Percentiles rank a stretch among this genome's conserved stretches.
Evolutionary conservation across 2,329 filamentous ascomycete genomes (phyloP).

Genomic region (Annulohypoxylon truncatum): DNA sequence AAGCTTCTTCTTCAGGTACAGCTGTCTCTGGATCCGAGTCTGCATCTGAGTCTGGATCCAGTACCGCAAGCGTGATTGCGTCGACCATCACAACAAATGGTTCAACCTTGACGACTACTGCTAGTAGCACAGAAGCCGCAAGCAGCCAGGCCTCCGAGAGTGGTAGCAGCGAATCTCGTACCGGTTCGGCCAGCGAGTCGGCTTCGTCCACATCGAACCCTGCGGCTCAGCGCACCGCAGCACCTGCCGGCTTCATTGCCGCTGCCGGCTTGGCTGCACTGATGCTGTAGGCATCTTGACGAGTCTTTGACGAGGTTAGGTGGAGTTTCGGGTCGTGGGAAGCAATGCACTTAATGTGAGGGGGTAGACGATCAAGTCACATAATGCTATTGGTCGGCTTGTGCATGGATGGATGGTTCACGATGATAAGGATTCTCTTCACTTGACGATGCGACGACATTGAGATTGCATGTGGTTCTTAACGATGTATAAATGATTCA

Average conservation of each 20-base stretch:
- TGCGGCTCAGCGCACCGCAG: slow-evolving; percentile 45
- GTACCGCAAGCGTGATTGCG: slow-evolving; percentile 37
- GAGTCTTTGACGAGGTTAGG: background rate
- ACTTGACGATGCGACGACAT: slow-evolving; percentile 42
- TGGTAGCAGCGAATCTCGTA: slow-evolving; percentile 1
- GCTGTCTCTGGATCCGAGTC: slow-evolving; percentile 37
- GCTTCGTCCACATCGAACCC: slow-evolving; percentile 28
- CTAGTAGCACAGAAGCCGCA: slow-evolving; percentile 39
- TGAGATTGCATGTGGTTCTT: slow-evolving; percentile 41
- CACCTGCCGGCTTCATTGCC: slow-evolving; percentile 46
- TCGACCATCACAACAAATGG: slow-evolving; percentile 38
- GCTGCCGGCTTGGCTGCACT: slow-evolving; percentile 48
- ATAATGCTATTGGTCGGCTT: slow-evolving; percentile 43
- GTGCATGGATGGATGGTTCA: slow-evolving; percentile 40
- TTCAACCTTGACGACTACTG: slow-evolving; percentile 39
- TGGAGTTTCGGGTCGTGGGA: slow-evolving; percentile 20
- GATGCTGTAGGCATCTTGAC: slow-evolving; percentile 41
- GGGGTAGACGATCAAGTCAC: slow-evolving; percentile 37
- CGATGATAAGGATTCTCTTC: slow-evolving; percentile 36
- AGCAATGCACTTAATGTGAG: slow-evolving; percentile 36
- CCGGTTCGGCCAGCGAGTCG: slow-evolving; percentile 9
- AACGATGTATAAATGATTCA: slow-evolving; percentile 50
- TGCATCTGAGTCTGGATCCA: slow-evolving; percentile 37
- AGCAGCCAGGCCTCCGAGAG: slow-evolving; percentile 28
- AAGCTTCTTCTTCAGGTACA: slow-evolving; percentile 34